Evolutionary conservation across 352 stramenopile genomes (phyloP), one percentile per base, ranked within the genome.

Genomic region (Phytophthora hibernalis): DNA sequence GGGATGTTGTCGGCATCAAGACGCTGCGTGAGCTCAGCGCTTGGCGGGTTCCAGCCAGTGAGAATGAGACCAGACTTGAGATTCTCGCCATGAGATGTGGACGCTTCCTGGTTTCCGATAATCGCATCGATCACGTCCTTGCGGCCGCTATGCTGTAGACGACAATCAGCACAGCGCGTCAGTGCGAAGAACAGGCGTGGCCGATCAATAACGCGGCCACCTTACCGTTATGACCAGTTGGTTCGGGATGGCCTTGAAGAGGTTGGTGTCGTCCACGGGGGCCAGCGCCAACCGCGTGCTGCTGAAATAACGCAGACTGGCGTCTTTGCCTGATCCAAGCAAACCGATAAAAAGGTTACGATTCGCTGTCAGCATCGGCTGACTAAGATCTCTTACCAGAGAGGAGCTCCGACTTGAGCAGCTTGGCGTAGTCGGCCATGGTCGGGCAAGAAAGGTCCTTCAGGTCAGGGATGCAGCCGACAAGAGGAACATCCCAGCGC

Each of bases 381-480:
- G 8, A 38, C 5, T 31, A 7, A 31, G 9, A 52, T 16, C 11
- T 61, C 59, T 35, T 68, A 80, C 87, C 87, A 2, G 87, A 92
- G 38, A 96, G 82, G 59, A 96, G 70, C 4, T 91, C 79, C 20
- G 85, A 92, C 56, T 92, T 89, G 35, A 96, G 80, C 43, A 96
- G 70, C 62, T 96, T 96, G 68, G 84, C 85, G 64, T 91, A 96
- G 68, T 96, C 87, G 2, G 87, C 87, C 74, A 96, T 96, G 16
- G 87, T 93, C n/a, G 87, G 87, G 33, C 84, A 89, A 20, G 82
- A 90, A 12, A 96, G 63, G 35, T 96, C 87, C 38, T 91, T 90
- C 24, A 93, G 71, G 50, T 96, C 84, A 0, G 92, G 92, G 31
- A 98, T 95, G 52, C 90, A 93, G 21, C 92, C 92, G 13, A 98